These are phyloP conservation scores for Forsythia viridissima DNA, from an alignment of 257 asterid genomes.

Conservation along the genomic window DNA sequence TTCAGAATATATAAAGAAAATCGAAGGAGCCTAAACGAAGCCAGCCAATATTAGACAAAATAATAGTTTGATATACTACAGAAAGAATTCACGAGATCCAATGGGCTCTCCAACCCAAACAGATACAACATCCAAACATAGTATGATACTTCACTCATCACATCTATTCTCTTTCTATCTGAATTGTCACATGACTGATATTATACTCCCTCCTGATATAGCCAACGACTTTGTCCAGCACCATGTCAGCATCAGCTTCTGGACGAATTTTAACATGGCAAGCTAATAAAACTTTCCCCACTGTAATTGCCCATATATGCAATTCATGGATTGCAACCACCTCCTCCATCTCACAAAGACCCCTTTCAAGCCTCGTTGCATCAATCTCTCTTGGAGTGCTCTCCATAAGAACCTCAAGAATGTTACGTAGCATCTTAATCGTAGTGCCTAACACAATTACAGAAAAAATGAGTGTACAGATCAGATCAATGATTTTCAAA, in stretches of 20 bases:
- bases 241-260: conserved; percentile 82
- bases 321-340: conserved; percentile 81
- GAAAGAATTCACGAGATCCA: background rate
- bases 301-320: conserved; percentile 95
- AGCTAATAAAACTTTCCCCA: conserved; percentile 78
- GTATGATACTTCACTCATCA: background rate
- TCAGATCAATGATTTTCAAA: conserved; percentile 83
- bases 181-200: conserved; percentile 86
- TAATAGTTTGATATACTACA: background rate
- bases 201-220: conserved; percentile 78
- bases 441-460: conserved; percentile 70
- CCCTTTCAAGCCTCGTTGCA: conserved; percentile 73
- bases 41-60: background rate
- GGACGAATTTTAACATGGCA: conserved; percentile 81
- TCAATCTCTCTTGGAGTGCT: conserved; percentile 92
- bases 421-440: conserved; percentile 67
- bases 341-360: conserved; percentile 87
- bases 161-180: conserved; percentile 69
- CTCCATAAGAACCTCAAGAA: conserved; percentile 93
- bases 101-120: background rate
- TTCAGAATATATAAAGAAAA: background rate
- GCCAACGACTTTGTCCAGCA: conserved; percentile 70
- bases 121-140: background rate
- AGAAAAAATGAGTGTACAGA: conserved; percentile 80
- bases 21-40: background rate